Percentiles rank a stretch among this genome's conserved stretches.
These are phyloP conservation scores for Chaetomium sp. DNA, from an alignment of 2,329 filamentous ascomycete genomes.

Conservation along the genomic window DNA sequence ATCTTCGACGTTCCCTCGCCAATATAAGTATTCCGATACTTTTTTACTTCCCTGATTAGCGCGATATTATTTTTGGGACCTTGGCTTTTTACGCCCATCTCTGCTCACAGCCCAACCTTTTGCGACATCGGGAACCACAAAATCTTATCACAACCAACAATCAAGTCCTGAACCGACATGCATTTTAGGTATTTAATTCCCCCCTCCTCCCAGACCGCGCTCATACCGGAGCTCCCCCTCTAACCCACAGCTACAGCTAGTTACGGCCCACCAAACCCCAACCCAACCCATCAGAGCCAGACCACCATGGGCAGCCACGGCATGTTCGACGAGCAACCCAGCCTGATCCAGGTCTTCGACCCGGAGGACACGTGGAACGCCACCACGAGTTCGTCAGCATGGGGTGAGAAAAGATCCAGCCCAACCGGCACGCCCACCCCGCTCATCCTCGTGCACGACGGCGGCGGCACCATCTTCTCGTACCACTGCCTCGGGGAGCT, in stretches of 20 bases:
- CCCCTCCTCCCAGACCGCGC: too few relatives aligned
- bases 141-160: not conserved
- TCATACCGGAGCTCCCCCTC: not conserved
- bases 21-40: not conserved
- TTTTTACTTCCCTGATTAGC: not conserved
- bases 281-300: not conserved
- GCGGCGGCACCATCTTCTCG: constrained; percentile 61
- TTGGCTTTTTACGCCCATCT: not conserved
- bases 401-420: too few relatives aligned
- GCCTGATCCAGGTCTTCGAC: constrained; percentile 22
- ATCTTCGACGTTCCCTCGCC: not conserved
- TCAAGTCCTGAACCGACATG: not conserved
- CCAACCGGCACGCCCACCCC: constrained; percentile 41
- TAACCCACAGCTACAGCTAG: not conserved
- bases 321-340: constrained; percentile 30
- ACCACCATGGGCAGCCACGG: constrained; percentile 9
- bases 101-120: not conserved
- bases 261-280: not conserved
- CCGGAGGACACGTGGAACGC: not conserved
- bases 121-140: not conserved
- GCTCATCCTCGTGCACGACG: constrained; percentile 61
- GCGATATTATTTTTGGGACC: not conserved
- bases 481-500: constrained; percentile 58
- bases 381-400: constrained; percentile 4
- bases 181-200: not conserved